A percentile compares a stretch with the other conserved stretches of the same genome.
phyloP scores from a whole-genome alignment of 495 filamentous ascomycete species.

The Evansstolkia leycettana region DNA sequence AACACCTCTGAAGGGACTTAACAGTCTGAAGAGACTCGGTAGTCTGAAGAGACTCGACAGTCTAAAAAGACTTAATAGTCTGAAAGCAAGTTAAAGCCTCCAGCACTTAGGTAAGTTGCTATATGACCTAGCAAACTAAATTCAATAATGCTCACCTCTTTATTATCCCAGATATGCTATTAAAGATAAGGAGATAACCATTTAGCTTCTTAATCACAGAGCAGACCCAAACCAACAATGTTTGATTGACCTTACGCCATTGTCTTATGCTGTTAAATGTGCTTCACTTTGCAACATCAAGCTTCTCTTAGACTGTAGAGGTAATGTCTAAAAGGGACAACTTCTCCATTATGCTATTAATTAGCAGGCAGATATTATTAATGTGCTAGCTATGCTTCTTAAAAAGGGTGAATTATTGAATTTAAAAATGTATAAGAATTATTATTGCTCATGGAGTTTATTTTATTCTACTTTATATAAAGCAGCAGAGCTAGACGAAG shows the following conservation, averaged over 20 bases:
- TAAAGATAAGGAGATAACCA: constrained; percentile 10
- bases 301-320: constrained; percentile 7
- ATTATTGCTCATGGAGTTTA: constrained; percentile 2
- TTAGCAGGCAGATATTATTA: constrained; percentile 1
- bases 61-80: too few species aligned
- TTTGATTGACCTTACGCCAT: constrained; percentile 6
- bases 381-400: constrained; percentile 6
- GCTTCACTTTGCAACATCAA: constrained; percentile 4
- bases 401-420: constrained; percentile 9
- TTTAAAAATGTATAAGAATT: constrained; percentile 7
- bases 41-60: too few species aligned
- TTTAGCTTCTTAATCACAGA: constrained; percentile 14
- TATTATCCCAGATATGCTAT: constrained; percentile 7
- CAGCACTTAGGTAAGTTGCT: constrained; percentile 6
- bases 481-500: constrained; percentile 4
- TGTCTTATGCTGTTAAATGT: constrained; percentile 8
- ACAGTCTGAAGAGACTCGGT: too few species aligned
- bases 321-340: constrained; percentile 8
- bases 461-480: constrained; percentile 6
- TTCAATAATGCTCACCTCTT: neutral
- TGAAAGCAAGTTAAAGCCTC: constrained; percentile 4
- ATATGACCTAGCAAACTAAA: neutral
- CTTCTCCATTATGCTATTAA: constrained; percentile 11
- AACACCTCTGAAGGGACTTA: too few species aligned
- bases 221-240: constrained; percentile 13